Evolutionary conservation across 1,284 basidiomycete genomes (phyloP).

Genomic region (Mycena sp.): DNA sequence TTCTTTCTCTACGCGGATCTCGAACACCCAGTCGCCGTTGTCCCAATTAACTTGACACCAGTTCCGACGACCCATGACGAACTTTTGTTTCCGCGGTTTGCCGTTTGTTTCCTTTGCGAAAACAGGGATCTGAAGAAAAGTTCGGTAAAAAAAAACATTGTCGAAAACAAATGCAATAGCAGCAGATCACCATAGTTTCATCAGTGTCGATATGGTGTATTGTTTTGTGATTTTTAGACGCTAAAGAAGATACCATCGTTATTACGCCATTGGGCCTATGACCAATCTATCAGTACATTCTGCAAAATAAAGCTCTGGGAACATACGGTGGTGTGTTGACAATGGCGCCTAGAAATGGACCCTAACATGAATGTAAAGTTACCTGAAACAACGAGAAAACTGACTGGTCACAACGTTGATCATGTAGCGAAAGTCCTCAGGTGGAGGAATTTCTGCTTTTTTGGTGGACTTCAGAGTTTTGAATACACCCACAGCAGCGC

Average conservation of each 20-base stretch:
- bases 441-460: slow-evolving; percentile 56
- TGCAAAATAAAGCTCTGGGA: slow-evolving; percentile 14
- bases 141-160: not conserved
- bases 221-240: slow-evolving; percentile 86
- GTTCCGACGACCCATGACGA: slow-evolving; percentile 89
- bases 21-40: slow-evolving; percentile 82
- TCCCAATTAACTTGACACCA: slow-evolving; percentile 86
- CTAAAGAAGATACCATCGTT: slow-evolving; percentile 81
- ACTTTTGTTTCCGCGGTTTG: slow-evolving; percentile 72
- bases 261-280: slow-evolving; percentile 78
- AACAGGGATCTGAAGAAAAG: slow-evolving; percentile 68
- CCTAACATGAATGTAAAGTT: slow-evolving; percentile 2
- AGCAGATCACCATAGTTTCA: slow-evolving; percentile 77
- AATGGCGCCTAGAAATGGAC: slow-evolving; percentile 70
- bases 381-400: slow-evolving; percentile 36
- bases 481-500: slow-evolving; percentile 83
- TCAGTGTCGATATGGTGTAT: slow-evolving; percentile 81
- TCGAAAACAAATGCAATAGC: not conserved
- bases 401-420: slow-evolving; percentile 81
- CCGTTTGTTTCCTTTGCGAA: slow-evolving; percentile 87
- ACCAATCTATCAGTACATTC: slow-evolving; percentile 1
- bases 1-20: slow-evolving; percentile 87
- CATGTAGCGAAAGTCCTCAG: slow-evolving; percentile 86
- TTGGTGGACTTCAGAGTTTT: slow-evolving; percentile 73
- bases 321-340: slow-evolving; percentile 80